Conservation (phyloP, 2,329 filamentous ascomycete genomes). For the Neurospora crassa region DNA sequence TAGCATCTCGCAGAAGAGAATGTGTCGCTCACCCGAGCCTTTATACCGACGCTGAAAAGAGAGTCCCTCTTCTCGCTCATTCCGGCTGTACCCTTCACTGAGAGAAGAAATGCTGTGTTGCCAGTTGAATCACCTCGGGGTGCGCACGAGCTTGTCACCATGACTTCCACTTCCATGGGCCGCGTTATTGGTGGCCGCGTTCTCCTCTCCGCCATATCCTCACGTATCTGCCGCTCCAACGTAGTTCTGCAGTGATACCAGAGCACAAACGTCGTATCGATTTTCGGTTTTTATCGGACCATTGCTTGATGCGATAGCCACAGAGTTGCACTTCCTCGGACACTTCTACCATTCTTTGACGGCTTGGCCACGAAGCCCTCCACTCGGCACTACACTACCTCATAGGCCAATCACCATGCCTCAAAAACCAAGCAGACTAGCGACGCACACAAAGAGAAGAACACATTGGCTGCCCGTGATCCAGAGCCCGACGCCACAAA, state of each 20-base stretch:
- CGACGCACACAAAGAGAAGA: not conserved
- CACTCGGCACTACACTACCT: not conserved
- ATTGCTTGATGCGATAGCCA: not conserved
- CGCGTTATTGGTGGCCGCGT: not conserved
- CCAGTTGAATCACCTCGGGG: not conserved
- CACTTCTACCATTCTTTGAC: not conserved
- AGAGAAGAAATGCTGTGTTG: not conserved
- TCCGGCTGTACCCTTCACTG: not conserved
- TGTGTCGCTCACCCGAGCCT: not conserved
- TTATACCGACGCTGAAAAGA: not conserved
- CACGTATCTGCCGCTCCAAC: not conserved
- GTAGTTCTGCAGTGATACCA: not conserved
- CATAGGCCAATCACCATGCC: not conserved
- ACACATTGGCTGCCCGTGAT: not conserved
- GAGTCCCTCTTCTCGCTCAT: not conserved
- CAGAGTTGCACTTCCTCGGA: not conserved
- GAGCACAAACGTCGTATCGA: not conserved
- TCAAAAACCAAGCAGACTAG: not conserved
- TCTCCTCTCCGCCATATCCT: not conserved
- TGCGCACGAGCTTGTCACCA: not conserved
- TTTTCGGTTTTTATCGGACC: not conserved
- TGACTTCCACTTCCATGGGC: not conserved
- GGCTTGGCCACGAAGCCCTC: not conserved
- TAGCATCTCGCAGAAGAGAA: not conserved
- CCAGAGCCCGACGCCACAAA: not conserved